phyloP scores from a whole-genome alignment of 805 yeast species.

The Yamadazyma kitorensis region DNA sequence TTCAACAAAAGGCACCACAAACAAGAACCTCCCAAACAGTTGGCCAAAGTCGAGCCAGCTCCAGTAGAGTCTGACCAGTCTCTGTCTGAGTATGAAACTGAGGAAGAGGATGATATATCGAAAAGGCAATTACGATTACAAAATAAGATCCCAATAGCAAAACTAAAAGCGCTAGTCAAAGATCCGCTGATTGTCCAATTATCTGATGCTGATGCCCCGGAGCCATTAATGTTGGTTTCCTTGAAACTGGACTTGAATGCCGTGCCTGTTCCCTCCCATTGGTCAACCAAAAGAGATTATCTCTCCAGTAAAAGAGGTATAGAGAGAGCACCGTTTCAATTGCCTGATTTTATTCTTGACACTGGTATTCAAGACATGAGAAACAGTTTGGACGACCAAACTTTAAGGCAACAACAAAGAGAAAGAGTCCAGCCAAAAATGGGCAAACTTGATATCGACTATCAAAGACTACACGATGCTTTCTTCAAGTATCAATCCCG shows the following conservation, averaged over 20 bases:
- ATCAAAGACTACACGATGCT: slow-evolving; percentile 76
- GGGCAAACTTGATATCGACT: slow-evolving; percentile 85
- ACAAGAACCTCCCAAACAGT: slow-evolving; percentile 1
- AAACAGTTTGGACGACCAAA: slow-evolving; percentile 53
- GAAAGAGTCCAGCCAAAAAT: slow-evolving; percentile 86
- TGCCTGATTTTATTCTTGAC: slow-evolving; percentile 73
- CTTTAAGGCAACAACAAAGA: slow-evolving; percentile 70
- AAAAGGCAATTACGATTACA: slow-evolving; percentile 46
- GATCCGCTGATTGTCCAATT: slow-evolving; percentile 80
- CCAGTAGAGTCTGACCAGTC: slow-evolving; percentile 15
- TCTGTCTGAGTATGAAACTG: slow-evolving; percentile 17
- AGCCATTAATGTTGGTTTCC: slow-evolving; percentile 63
- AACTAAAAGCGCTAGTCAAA: slow-evolving; percentile 56
- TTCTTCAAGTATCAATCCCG: slow-evolving; percentile 78
- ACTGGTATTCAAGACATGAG: slow-evolving; percentile 91
- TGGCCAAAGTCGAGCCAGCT: slow-evolving; percentile 3
- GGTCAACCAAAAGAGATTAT: slow-evolving; percentile 79
- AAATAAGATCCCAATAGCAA: slow-evolving; percentile 62
- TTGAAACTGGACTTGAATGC: slow-evolving; percentile 64
- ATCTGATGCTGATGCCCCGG: slow-evolving; percentile 82
- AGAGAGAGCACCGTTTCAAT: slow-evolving; percentile 67
- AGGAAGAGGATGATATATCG: slow-evolving; percentile 11
- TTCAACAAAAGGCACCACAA: slow-evolving; percentile 6
- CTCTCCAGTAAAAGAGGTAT: slow-evolving; percentile 62
- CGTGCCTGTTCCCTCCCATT: slow-evolving; percentile 79